Evolutionary conservation across 768 basidiomycete species (phyloP), one percentile per base, ranked within the genome.

Genomic region (Rossbeevera mucosa): DNA sequence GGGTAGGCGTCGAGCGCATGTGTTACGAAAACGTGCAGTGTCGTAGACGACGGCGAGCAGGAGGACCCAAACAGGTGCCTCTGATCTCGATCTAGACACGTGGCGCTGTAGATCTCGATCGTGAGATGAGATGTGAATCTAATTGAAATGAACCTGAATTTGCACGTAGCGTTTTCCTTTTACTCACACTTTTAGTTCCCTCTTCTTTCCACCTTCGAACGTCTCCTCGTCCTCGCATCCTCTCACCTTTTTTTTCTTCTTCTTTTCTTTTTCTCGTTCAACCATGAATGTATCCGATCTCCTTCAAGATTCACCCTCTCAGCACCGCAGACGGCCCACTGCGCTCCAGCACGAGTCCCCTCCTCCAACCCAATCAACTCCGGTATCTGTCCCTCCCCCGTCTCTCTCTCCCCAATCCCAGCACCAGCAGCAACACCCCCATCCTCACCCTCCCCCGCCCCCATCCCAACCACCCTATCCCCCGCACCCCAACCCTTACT

Each of bases 231-330:
- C 56, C 52, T 51, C 53, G 16, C 30, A 33, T 44, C 52, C 42
- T 43, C 33, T 36, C 33, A n/a, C 42, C 18, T 29, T n/a, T 21
- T 36, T 25, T 46, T 48, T 40, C 44, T 7, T 18, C 20, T 16
- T 21, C 24, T 25, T 46, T 44, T 43, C 44, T 43, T 7, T 28
- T 22, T n/a, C 2, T 6, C 26, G n/a, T 2, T 2, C 41, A 1
- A 46, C 2, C 2, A 87, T 87, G 85, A 85, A 87, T 69, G 82
- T 88, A 59, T 80, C 81, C 21, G 80, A 75, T 63, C 77, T 88
- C 51, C 72, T 88, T 22, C 83, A 86, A 58, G 83, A 84, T 67
- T 80, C 84, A 0, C 85, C 85, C 45, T 84, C 83, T 0, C 83
- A 83, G 59, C 79, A 79, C 60, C 58, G 72, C 20, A 61, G 72